Base-by-base conservation (phyloP, 129 eudicot genomes). In the Mikania micrantha region DNA sequence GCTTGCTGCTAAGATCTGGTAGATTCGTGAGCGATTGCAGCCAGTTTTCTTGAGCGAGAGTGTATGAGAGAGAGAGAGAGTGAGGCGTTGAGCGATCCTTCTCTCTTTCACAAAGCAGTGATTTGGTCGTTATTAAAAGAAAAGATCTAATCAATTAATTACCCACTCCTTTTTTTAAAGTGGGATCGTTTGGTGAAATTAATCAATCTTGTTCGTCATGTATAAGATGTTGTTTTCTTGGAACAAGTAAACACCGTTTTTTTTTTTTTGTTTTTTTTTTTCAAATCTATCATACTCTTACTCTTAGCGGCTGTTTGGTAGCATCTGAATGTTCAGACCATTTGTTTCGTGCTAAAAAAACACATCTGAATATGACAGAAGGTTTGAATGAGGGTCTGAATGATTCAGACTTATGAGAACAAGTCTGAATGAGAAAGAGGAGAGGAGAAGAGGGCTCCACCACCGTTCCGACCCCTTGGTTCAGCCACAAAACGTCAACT, bases 11-110 rank as follows among this genome's bases (percentile, higher is more conserved):
- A 57, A 77, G 77, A 66, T 78, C 53, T 52, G 48, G 40, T 56
- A 70, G 83, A 78, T 64, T 64, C 36, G 72, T 38, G 45, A 67
- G 73, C 25, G 47, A 56, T 64, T 75, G 66, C 32, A 82, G 78
- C 75, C 80, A 74, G 78, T 56, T 49, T 25, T 54, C 31, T 58
- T n/a, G 66, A 52, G 36, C 4, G 25, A 21, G 29, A 3, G 60
- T 21, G n/a, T 60, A 9, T 5, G 24, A 49, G 69, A 54, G 70
- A 62, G 68, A 61, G 34, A 52, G 70, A 61, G 24, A 62, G 63
- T 11, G 56, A 47, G 71, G 31, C 34, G 32, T 60, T 32, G n/a
- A 71, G 68, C 31, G 24, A 32, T 19, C 28, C 19, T 60, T 54
- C 73, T 75, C 74, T 73, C 28, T 41, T 74, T 47, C 70, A 25